Percentiles rank a stretch among this genome's conserved stretches.
phyloP scores from a whole-genome alignment of 2,329 filamentous ascomycete species.

The Pseudocercospora fijiensis region DNA sequence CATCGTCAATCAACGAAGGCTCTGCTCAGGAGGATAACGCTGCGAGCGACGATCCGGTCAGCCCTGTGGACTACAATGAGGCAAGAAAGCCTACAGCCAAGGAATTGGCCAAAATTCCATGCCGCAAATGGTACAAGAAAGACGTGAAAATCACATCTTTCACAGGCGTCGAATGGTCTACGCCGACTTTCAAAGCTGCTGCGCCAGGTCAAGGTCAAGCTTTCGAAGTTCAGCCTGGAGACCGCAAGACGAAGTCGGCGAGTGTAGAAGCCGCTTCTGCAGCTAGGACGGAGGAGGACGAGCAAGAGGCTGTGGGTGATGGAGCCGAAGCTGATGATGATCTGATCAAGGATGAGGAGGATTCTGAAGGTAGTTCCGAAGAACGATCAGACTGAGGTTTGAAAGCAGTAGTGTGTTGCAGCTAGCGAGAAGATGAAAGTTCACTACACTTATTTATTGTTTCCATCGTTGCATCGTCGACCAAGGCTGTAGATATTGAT shows the following conservation, averaged over 20 bases:
- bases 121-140: not conserved
- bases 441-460: too few relatives aligned
- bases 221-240: not conserved
- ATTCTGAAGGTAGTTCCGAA: not conserved
- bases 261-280: too few relatives aligned
- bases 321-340: not conserved
- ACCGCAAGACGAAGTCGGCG: not conserved
- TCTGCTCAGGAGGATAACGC: too few relatives aligned
- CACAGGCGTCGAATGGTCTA: not conserved
- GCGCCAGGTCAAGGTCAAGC: not conserved
- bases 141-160: not conserved
- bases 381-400: too few relatives aligned
- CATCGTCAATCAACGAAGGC: too few relatives aligned
- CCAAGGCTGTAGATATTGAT: not conserved
- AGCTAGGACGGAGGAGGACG: not conserved
- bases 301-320: not conserved
- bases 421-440: too few relatives aligned
- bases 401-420: too few relatives aligned
- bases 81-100: too few relatives aligned
- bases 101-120: too few relatives aligned
- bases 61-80: too few relatives aligned
- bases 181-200: not conserved
- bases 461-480: too few relatives aligned
- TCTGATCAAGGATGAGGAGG: not conserved
- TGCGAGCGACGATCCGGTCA: too few relatives aligned